A percentile compares a stretch with the other conserved stretches of the same genome.
Conservation (phyloP, 1,284 basidiomycete species). For the Boletus subluridellus region DNA sequence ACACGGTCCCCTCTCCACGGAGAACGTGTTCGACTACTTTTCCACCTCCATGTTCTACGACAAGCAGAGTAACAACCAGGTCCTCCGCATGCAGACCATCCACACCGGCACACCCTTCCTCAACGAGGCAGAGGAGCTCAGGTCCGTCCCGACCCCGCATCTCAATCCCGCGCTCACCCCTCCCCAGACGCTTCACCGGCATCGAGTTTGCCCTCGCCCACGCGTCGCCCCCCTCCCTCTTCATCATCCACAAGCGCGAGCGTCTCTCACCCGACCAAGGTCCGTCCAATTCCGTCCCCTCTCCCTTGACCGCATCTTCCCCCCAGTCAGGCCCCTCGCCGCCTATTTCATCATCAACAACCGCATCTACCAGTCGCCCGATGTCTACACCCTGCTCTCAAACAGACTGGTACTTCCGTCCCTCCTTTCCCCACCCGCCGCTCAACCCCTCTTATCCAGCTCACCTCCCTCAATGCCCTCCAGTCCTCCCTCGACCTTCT, state of each 20-base stretch:
- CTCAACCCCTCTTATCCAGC: slow-evolving; percentile 38
- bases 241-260: slow-evolving; percentile 83
- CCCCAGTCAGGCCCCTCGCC: slow-evolving; percentile 64
- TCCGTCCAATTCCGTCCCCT: slow-evolving; percentile 33
- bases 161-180: not conserved
- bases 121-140: slow-evolving; percentile 78
- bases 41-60: slow-evolving; percentile 85
- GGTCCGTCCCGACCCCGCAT: slow-evolving; percentile 41
- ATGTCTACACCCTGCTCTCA: slow-evolving; percentile 76
- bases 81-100: slow-evolving; percentile 85
- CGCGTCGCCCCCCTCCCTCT: slow-evolving; percentile 70
- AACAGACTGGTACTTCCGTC: slow-evolving; percentile 61
- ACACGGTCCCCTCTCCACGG: slow-evolving; percentile 66
- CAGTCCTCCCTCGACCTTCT: slow-evolving; percentile 71
- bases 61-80: slow-evolving; percentile 85
- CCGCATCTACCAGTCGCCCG: slow-evolving; percentile 82
- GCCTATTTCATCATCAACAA: slow-evolving; percentile 85
- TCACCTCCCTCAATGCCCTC: slow-evolving; percentile 67
- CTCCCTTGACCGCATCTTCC: not conserved
- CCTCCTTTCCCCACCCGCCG: not conserved
- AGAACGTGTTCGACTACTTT: slow-evolving; percentile 85
- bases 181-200: slow-evolving; percentile 70
- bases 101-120: slow-evolving; percentile 66
- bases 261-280: slow-evolving; percentile 77
- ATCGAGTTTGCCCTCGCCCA: slow-evolving; percentile 81